phyloP scores from a whole-genome alignment of 2,329 filamentous ascomycete genomes.

The Beauveria sp. region DNA sequence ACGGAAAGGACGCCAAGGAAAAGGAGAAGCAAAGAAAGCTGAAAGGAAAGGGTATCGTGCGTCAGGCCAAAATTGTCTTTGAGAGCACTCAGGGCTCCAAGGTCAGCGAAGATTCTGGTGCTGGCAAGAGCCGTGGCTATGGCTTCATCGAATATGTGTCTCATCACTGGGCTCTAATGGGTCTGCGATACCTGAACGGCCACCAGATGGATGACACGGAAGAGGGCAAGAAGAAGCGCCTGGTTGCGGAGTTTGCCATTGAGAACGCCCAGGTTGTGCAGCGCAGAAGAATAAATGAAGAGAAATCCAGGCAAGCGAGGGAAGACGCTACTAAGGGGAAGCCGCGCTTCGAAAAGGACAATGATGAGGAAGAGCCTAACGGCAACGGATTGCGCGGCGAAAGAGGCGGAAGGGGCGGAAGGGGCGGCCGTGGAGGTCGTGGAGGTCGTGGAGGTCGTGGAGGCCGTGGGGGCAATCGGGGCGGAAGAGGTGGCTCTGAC shows the following conservation, averaged over 20 bases:
- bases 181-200: conserved; percentile 86
- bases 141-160: conserved; percentile 96
- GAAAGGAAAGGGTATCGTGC: conserved; percentile 80
- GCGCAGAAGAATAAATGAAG: conserved; percentile 46
- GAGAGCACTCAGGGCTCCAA: conserved; percentile 82
- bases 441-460: neutral
- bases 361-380: conserved; percentile 24
- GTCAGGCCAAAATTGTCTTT: conserved; percentile 90
- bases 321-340: neutral
- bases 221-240: conserved; percentile 70
- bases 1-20: conserved; percentile 70
- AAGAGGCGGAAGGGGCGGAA: neutral
- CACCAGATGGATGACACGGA: conserved; percentile 50
- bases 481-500: neutral
- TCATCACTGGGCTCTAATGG: conserved; percentile 92
- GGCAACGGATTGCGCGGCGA: neutral
- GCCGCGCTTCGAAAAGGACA: conserved; percentile 19
- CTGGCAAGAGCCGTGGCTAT: conserved; percentile 82
- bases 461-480: neutral
- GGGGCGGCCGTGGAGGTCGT: neutral
- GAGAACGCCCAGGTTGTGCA: conserved; percentile 96
- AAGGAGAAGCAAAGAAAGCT: conserved; percentile 72
- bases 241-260: conserved; percentile 96
- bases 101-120: conserved; percentile 66
- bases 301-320: conserved; percentile 23